Percentiles rank a stretch among this genome's conserved stretches.
Evolutionary conservation across 2,329 filamentous ascomycete genomes (phyloP).

Genomic region (Plenodomus biglobosus): DNA sequence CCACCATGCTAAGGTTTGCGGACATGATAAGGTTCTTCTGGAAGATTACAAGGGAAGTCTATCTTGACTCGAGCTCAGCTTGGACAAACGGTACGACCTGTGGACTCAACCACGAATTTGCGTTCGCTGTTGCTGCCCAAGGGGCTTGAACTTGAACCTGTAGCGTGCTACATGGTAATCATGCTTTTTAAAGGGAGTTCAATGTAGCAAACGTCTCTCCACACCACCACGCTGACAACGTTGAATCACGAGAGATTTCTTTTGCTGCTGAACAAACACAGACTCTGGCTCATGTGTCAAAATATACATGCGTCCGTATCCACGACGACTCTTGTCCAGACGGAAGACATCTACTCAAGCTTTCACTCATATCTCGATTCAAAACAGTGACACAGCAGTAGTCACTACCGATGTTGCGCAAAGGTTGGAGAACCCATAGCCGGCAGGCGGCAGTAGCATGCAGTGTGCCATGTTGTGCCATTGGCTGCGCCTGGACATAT

Average conservation of each 20-base stretch:
- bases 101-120: background rate
- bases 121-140: background rate
- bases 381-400: slow-evolving; percentile 6
- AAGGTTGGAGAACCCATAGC: slow-evolving; percentile 5
- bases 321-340: background rate
- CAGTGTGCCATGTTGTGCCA: slow-evolving; percentile 18
- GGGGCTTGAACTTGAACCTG: background rate
- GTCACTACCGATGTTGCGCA: too few relatives aligned
- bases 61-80: slow-evolving; percentile 3
- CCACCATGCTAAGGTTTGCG: slow-evolving; percentile 5
- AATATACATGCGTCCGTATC: too few relatives aligned
- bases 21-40: slow-evolving; percentile 11
- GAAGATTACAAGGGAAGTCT: slow-evolving; percentile 12
- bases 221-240: background rate
- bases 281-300: too few relatives aligned
- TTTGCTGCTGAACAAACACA: too few relatives aligned
- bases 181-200: background rate
- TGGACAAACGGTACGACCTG: background rate
- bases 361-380: background rate
- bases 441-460: slow-evolving; percentile 11
- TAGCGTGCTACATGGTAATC: background rate
- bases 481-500: slow-evolving; percentile 15
- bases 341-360: too few relatives aligned
- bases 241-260: background rate
- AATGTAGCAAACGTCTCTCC: background rate